Conservation (phyloP, 2,329 filamentous ascomycete genomes). For the Paecilomyces fulvus region DNA sequence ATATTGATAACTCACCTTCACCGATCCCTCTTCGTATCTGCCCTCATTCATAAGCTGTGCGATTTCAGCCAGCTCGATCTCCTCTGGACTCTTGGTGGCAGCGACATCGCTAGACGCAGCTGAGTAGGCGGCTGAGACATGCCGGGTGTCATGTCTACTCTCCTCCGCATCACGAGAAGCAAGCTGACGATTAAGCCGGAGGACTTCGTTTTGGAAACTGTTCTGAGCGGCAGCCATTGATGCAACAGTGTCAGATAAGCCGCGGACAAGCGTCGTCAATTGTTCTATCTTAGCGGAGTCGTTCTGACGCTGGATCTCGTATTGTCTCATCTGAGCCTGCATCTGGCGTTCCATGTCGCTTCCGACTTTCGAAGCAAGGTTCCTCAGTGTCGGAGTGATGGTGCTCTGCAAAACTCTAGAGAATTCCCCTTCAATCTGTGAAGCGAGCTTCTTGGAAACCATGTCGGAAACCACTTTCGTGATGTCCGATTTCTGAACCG, state of each 20-base stretch:
- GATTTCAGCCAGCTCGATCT: slow-evolving; percentile 36
- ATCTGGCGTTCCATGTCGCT: slow-evolving; percentile 59
- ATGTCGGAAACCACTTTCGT: slow-evolving; percentile 65
- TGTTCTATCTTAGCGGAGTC: slow-evolving; percentile 54
- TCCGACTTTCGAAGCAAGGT: slow-evolving; percentile 56
- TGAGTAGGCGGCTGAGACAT: slow-evolving; percentile 11
- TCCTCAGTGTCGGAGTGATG: slow-evolving; percentile 59
- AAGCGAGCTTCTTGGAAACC: slow-evolving; percentile 57
- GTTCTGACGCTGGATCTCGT: slow-evolving; percentile 43
- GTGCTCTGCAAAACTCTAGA: slow-evolving; percentile 51
- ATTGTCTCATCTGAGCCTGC: slow-evolving; percentile 42
- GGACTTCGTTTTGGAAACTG: slow-evolving; percentile 33
- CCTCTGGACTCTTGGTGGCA: slow-evolving; percentile 20
- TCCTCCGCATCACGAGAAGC: slow-evolving; percentile 14
- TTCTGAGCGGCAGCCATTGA: slow-evolving; percentile 36
- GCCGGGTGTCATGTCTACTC: slow-evolving; percentile 10
- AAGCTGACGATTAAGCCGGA: slow-evolving; percentile 26
- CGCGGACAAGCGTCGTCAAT: slow-evolving; percentile 46
- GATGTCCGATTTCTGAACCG: slow-evolving; percentile 66
- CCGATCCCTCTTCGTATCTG: slow-evolving; percentile 36
- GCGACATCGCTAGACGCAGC: slow-evolving; percentile 6
- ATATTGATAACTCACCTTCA: slow-evolving; percentile 28
- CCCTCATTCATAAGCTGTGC: slow-evolving; percentile 30
- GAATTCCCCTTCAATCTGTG: slow-evolving; percentile 63
- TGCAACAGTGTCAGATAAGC: slow-evolving; percentile 45